Base-by-base conservation (phyloP, 306 rosid species). In the Cajanus cajan region DNA sequence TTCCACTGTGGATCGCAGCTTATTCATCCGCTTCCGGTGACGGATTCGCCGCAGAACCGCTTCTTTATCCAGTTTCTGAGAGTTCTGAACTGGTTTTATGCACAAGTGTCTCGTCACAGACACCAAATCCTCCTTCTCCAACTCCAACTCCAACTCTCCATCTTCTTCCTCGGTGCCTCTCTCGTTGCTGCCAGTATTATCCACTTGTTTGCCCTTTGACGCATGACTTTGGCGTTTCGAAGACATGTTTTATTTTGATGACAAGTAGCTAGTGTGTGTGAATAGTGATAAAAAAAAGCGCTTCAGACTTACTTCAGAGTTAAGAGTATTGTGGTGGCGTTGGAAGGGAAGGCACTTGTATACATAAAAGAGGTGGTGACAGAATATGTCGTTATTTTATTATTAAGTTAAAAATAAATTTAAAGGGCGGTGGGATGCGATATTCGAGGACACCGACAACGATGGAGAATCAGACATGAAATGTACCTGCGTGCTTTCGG, bases 21-120 rank as follows among this genome's bases (percentile, higher is more conserved):
- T 82, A 78, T 82, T 79, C 44, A 82, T 18, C 4, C 89, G 43
- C 37, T 71, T 79, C 12, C 89, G 68, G 12, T 86, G 85, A 31
- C 85, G 86, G 71, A 86, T 86, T 13, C 89, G 78, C 19, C 86
- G 40, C 7, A 86, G 50, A 73, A 86, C 62, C 43, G 65, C 71
- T 72, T 82, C 80, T 39, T 65, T 86, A 5, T 86, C 84, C 31
- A 86, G 48, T 37, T 39, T 79, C 44, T 54, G 24, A 12, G 41
- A 16, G 48, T 37, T 78, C 22, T 45, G 52, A 7, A 1, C 36
- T 7, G 74, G 73, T 61, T 82, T 79, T 41, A 86, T 55, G 57
- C 28, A 45, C 64, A 86, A 8, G 18, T 86, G 82, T 4, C 75
- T 79, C 31, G 86, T 76, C 78, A 86, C 89, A 2, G 43, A 7